These are phyloP conservation scores for Geosmithia morbida DNA, from an alignment of 2,329 filamentous ascomycete species.

Conservation along the genomic window DNA sequence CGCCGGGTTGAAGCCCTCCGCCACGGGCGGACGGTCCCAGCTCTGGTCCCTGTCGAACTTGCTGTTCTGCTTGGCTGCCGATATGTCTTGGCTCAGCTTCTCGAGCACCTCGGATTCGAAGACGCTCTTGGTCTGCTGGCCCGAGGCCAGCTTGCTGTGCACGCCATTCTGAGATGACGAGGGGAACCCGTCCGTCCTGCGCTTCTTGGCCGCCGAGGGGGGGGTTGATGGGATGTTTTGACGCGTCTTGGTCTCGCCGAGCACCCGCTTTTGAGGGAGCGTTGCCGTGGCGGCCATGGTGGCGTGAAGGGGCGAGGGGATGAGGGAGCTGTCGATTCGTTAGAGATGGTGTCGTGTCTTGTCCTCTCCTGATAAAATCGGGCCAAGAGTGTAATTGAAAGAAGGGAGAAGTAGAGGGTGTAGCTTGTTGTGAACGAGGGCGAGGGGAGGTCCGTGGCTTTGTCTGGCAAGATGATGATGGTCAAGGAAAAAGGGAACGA, in stretches of 20 bases:
- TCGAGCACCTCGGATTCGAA: conserved; percentile 93
- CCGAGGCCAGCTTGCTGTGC: conserved; percentile 47
- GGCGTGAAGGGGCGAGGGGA: background rate
- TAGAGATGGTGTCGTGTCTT: too few species aligned
- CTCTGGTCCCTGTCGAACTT: conserved; percentile 75
- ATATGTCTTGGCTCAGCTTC: conserved; percentile 90
- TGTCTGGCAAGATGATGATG: background rate
- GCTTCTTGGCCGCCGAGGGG: conserved; percentile 54
- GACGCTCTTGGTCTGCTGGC: conserved; percentile 63
- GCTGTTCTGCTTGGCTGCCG: conserved; percentile 71
- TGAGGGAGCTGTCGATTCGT: background rate
- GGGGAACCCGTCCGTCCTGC: conserved; percentile 55
- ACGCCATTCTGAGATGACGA: conserved; percentile 46
- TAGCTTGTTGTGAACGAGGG: too few species aligned
- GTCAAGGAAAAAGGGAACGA: background rate
- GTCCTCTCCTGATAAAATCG: too few species aligned
- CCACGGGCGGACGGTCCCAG: conserved; percentile 55
- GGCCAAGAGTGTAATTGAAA: too few species aligned
- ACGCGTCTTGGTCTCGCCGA: conserved; percentile 52
- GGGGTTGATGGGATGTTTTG: conserved; percentile 37
- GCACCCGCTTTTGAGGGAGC: conserved; percentile 57
- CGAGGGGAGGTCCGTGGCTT: background rate
- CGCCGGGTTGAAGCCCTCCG: conserved; percentile 33
- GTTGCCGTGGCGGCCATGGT: conserved; percentile 33
- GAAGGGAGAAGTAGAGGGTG: too few species aligned